These are phyloP conservation scores for Elsinoe fawcettii DNA, from an alignment of 2,329 filamentous ascomycete species.

Conservation along the genomic window DNA sequence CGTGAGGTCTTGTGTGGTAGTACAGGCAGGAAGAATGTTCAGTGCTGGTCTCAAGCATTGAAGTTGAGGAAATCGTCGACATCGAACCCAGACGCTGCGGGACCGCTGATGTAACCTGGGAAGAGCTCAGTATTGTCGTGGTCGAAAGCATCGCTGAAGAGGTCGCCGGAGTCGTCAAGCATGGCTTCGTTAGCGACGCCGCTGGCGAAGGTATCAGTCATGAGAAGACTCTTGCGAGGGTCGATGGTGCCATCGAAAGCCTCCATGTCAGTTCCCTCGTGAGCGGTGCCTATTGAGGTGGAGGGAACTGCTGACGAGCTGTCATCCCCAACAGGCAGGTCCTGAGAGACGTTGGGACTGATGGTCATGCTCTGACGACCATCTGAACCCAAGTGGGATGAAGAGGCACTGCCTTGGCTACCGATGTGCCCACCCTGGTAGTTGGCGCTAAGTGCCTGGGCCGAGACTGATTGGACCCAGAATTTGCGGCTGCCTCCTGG, in stretches of 20 bases:
- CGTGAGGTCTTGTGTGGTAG: conserved; percentile 1
- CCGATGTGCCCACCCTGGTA: neutral
- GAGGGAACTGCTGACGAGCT: too few relatives aligned
- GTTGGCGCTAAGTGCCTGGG: neutral
- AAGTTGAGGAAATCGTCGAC: neutral
- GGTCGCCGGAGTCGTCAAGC: neutral
- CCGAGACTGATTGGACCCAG: neutral
- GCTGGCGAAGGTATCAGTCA: neutral
- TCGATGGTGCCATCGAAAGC: neutral
- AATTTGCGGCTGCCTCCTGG: neutral
- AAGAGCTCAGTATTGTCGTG: neutral
- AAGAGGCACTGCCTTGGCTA: neutral
- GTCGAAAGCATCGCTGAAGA: neutral
- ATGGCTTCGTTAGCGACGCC: neutral
- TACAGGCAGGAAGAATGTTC: neutral
- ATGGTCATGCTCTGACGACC: too few relatives aligned
- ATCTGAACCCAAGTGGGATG: too few relatives aligned
- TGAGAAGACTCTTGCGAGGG: neutral
- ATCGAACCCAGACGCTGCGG: neutral
- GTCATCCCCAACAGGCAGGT: too few relatives aligned
- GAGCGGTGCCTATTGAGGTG: too few relatives aligned
- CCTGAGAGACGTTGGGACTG: too few relatives aligned
- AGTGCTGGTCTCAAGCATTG: neutral
- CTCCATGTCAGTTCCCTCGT: neutral
- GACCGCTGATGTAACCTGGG: neutral